Evolutionary conservation across 2,329 filamentous ascomycete genomes (phyloP), one percentile per base, ranked within the genome.

Genomic region (Fusarium begoniae): DNA sequence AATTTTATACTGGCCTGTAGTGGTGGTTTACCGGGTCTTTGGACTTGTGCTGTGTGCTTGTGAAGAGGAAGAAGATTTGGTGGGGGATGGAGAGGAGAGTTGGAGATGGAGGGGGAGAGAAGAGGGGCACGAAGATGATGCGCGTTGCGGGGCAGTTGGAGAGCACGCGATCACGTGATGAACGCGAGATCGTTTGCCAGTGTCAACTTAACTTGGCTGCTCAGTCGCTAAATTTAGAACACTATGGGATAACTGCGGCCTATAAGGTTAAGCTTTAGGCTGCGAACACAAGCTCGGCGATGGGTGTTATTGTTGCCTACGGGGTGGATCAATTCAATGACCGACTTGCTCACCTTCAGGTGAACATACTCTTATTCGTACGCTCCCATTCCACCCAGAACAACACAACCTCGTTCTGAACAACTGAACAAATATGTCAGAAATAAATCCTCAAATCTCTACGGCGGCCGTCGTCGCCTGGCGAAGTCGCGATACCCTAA

Each of bases 331-430:
- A 26, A 47, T 22, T 22, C 17, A 44, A 24, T 24, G n/a, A 14
- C 1, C 6, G 8, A 47, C 12, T 20, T 20, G 13, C 12, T 47
- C 8, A 4, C 2, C 0, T 28, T 47, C 5, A 20, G 5, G 11
- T 14, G 0, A 47, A 28, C 13, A 14, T 14, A 14, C 5, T 32
- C 32, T 32, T 14, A 32, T 32, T 14, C 13, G 0, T 32, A 30
- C 12, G 12, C 30, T 14, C 32, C 32, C 32, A 32, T 32, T 32
- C 0, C 32, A 0, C 13, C 13, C 32, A 35, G 6, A 35, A 35
- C 32, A 3, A 35, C 5, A 35, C 32, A 13, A 1, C 6, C 32
- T 35, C 32, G 1, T 15, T 35, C 5, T 35, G 32, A 35, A 8
- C 14, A 5, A 20, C 17, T 26, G 1, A 7, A 20, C 3, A 20